Percentiles rank a stretch among this genome's conserved stretches.
phyloP scores from a whole-genome alignment of 2,329 filamentous ascomycete species.

The Curvularia spicifera region DNA sequence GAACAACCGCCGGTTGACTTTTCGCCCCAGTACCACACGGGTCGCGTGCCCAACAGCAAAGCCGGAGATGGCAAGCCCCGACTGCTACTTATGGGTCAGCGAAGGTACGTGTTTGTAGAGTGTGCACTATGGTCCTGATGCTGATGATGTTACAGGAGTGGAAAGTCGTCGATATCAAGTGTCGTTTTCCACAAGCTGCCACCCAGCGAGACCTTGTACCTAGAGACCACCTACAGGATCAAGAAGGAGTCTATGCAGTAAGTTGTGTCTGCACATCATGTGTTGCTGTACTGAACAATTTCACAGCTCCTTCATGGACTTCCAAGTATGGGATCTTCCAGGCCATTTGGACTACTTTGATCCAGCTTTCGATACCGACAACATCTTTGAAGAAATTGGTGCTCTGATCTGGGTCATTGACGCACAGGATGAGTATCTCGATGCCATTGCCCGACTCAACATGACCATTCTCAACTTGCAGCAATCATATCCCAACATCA shows the following conservation, averaged over 20 bases:
- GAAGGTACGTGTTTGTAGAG: conserved; percentile 66
- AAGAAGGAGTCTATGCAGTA: conserved; percentile 96
- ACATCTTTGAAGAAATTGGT: conserved; percentile 92
- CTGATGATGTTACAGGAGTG: conserved; percentile 69
- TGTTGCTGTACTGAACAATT: conserved; percentile 10
- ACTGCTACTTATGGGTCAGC: conserved; percentile 91
- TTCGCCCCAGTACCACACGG: conserved; percentile 51
- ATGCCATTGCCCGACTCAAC: conserved; percentile 86
- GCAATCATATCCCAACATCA: conserved; percentile 87
- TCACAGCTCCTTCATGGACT: conserved; percentile 94
- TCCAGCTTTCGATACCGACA: conserved; percentile 85
- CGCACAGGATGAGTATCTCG: conserved; percentile 95
- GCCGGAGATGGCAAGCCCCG: conserved; percentile 74
- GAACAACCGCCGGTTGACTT: conserved; percentile 49
- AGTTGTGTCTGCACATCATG: conserved; percentile 46
- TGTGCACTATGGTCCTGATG: not conserved
- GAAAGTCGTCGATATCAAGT: conserved; percentile 97
- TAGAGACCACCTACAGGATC: conserved; percentile 92
- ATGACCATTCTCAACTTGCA: conserved; percentile 88
- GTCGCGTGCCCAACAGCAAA: conserved; percentile 56
- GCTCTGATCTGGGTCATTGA: conserved; percentile 99
- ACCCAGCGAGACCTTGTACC: conserved; percentile 91
- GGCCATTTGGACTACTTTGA: conserved; percentile 94
- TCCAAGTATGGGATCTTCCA: conserved; percentile 97
- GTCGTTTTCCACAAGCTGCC: conserved; percentile 99